Conservation (phyloP, 352 stramenopile species). For the Phytophthora brassicae region DNA sequence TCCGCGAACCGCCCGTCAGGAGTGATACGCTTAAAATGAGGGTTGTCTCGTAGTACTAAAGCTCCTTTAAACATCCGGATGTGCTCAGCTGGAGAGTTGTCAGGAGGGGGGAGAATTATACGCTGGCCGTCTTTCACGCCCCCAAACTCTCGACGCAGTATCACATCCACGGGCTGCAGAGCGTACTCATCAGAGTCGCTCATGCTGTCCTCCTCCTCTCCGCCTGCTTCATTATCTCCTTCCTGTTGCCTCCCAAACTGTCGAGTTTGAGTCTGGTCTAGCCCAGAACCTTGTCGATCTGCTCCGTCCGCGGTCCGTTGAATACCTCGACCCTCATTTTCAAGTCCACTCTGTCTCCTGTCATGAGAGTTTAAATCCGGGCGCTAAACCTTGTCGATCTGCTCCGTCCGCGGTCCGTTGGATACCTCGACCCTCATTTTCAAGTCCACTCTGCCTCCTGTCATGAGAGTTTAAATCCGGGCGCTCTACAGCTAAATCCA, state of each 20-base stretch:
- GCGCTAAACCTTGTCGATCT: neutral
- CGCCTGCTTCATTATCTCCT: neutral
- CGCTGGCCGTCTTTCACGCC: slow-evolving; percentile 17
- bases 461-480: neutral
- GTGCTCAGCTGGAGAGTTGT: slow-evolving; percentile 4
- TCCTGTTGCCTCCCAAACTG: neutral
- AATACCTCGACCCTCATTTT: neutral
- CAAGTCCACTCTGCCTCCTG: neutral
- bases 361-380: neutral
- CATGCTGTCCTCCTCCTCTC: neutral
- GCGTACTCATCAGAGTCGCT: slow-evolving; percentile 21
- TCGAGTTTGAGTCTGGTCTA: neutral
- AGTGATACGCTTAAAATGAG: slow-evolving; percentile 61
- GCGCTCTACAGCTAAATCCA: no score
- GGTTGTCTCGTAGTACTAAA: slow-evolving; percentile 34
- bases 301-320: neutral
- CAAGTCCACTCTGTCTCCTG: neutral
- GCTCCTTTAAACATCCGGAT: slow-evolving; percentile 37
- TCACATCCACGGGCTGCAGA: slow-evolving; percentile 32
- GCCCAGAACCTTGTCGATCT: neutral
- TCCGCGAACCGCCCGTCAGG: slow-evolving; percentile 68
- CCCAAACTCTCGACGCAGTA: slow-evolving; percentile 37
- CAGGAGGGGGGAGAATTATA: slow-evolving; percentile 12
- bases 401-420: neutral
- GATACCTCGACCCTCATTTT: neutral